Evolutionary conservation across 2,329 filamentous ascomycete species (phyloP).

Genomic region (Rhexocercosporidium sp.): DNA sequence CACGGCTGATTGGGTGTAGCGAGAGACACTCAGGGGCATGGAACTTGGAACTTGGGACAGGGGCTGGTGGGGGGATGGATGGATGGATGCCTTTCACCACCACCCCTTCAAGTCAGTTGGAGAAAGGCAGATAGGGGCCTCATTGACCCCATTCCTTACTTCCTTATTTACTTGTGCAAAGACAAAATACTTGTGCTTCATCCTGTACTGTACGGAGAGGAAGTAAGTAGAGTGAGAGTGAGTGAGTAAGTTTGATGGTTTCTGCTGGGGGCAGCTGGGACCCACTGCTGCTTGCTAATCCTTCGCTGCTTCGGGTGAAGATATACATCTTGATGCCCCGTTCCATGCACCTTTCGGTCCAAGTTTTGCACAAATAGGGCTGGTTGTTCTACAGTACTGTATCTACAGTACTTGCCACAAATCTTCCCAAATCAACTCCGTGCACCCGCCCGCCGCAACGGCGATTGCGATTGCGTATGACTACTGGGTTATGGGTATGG

Average conservation of each 20-base stretch:
- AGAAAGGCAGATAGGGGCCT: no score
- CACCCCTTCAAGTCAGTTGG: no score
- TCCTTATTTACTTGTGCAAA: no score
- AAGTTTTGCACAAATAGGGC: background rate
- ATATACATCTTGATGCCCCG: background rate
- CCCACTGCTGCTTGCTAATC: background rate
- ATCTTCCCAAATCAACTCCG: background rate
- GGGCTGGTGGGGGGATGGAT: background rate
- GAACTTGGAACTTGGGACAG: slow-evolving; percentile 5
- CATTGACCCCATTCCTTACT: no score
- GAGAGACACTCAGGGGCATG: background rate
- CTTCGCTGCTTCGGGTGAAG: background rate
- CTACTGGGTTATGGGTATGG: background rate
- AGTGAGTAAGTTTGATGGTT: background rate
- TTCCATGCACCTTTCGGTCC: background rate
- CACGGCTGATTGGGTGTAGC: slow-evolving; percentile 20
- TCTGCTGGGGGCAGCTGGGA: background rate
- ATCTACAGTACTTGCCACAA: no score
- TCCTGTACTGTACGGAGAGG: no score
- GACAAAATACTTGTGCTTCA: no score
- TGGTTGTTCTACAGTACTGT: background rate
- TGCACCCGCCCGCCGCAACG: background rate
- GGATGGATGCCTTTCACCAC: no score
- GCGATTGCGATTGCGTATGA: background rate
- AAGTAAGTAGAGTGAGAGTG: no score